Evolutionary conservation across 176 grass and related monocot genomes (phyloP), one percentile per base, ranked within the genome.

Genomic region (Miscanthus lutarioriparius): DNA sequence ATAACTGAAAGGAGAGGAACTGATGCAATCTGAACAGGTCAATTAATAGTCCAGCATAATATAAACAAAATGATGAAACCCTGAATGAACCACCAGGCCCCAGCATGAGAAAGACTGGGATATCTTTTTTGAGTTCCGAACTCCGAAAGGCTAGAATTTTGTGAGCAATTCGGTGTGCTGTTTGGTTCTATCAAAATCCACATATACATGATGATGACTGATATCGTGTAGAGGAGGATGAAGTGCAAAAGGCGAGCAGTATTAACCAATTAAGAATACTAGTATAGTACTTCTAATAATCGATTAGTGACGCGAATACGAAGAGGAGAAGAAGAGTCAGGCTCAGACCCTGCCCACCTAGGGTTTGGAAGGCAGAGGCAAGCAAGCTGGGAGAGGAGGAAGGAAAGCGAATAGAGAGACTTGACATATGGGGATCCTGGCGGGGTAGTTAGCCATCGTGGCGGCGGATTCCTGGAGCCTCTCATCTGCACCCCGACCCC

Each of bases 381-480:
- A 22, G 19, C 51, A 22, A 22, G 17, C 51, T 22, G 2, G 7
- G 6, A 54, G 2, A 54, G 51, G 51, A 54, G 19, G 3, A 54
- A 54, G 51, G 6, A 54, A 20, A 54, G 19, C 2, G 51, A 54
- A 54, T 2, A 20, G 3, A 54, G 51, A 54, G 51, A 54, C 51
- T 54, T 22, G 6, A 80, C 85, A 47, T 88, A 96, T 88, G 6
- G n/a, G 91, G 8, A 96, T 37, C 36, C 89, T 89, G 53, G 45
- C 87, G 1, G 91, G 94, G 48, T 93, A 93, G 48, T 78, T 90
- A 79, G 94, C 84, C 26, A 93, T 83, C 67, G 93, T 93, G 82
- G 84, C 45, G 17, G 89, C 78, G 14, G 91, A 93, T 75, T 96
- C 94, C 27, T 85, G 54, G 33, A 82, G 1, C 82, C 94, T 85